phyloP scores from a whole-genome alignment of 805 yeast species.

The Starmerella riodocensis region DNA sequence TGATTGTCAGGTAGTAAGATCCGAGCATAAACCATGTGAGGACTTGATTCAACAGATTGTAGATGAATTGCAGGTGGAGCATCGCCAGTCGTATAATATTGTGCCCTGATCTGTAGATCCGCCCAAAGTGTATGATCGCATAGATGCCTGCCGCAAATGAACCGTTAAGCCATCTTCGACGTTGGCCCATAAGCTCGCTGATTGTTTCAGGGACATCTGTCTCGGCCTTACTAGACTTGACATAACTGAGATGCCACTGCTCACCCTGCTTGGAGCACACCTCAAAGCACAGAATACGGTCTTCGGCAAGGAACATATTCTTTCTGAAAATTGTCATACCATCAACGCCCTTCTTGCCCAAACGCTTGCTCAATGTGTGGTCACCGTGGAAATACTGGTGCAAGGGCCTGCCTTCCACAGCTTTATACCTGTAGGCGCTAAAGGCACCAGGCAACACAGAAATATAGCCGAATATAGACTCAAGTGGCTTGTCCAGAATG shows the following conservation, averaged over 20 bases:
- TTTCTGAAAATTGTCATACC: slow-evolving; percentile 52
- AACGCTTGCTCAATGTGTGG: slow-evolving; percentile 34
- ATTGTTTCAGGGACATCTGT: slow-evolving; percentile 55
- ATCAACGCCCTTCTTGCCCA: slow-evolving; percentile 42
- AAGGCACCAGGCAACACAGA: slow-evolving; percentile 59
- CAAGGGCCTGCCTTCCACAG: slow-evolving; percentile 50
- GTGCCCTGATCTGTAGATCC: slow-evolving; percentile 44
- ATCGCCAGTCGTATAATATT: slow-evolving; percentile 37
- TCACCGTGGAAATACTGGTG: slow-evolving; percentile 60
- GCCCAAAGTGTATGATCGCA: slow-evolving; percentile 41
- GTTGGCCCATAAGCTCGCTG: slow-evolving; percentile 49
- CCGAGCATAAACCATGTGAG: slow-evolving; percentile 55
- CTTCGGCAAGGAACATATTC: slow-evolving; percentile 60
- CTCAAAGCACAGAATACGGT: slow-evolving; percentile 53
- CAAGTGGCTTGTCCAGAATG: slow-evolving; percentile 54
- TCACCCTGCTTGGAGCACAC: slow-evolving; percentile 45
- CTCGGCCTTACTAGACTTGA: slow-evolving; percentile 51
- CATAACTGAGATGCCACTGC: slow-evolving; percentile 50
- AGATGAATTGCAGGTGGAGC: slow-evolving; percentile 43
- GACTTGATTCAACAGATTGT: slow-evolving; percentile 41
- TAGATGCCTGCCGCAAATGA: slow-evolving; percentile 53
- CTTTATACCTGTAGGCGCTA: slow-evolving; percentile 49
- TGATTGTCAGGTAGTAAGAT: slow-evolving; percentile 48
- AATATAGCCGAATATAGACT: slow-evolving; percentile 50
- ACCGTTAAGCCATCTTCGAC: slow-evolving; percentile 59